Conservation (phyloP, 768 basidiomycete genomes). For the Coprinellus aureogranulatus region DNA sequence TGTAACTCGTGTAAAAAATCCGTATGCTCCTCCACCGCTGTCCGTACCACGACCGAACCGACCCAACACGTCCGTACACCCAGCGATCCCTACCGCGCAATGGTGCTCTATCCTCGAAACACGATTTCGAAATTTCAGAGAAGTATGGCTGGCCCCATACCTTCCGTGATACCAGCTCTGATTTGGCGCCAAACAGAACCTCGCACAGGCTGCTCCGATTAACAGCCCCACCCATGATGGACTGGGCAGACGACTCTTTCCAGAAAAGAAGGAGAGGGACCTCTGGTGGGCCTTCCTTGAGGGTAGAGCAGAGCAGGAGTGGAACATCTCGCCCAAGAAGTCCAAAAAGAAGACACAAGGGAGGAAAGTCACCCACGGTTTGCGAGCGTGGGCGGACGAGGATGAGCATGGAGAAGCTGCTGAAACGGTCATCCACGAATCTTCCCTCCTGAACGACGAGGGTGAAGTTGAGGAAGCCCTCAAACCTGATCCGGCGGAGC, state of each 20-base stretch:
- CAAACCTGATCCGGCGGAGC: conserved; percentile 33
- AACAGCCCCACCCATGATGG: conserved; percentile 35
- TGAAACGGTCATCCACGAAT: conserved; percentile 6
- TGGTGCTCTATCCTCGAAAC: conserved; percentile 61
- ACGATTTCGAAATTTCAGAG: conserved; percentile 65
- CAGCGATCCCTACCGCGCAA: conserved; percentile 57
- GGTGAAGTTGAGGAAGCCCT: conserved; percentile 41
- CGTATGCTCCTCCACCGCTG: conserved; percentile 50
- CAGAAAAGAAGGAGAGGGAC: conserved; percentile 71
- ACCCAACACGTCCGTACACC: conserved; percentile 15
- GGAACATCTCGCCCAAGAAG: conserved; percentile 53
- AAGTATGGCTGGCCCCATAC: conserved; percentile 37
- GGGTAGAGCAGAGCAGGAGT: conserved; percentile 65
- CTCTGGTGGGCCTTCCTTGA: conserved; percentile 78
- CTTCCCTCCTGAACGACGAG: conserved; percentile 29
- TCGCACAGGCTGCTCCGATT: conserved; percentile 57
- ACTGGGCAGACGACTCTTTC: conserved; percentile 42
- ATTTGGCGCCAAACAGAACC: conserved; percentile 47
- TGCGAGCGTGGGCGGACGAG: conserved; percentile 39
- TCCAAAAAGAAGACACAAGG: conserved; percentile 24
- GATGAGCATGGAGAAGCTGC: conserved; percentile 10
- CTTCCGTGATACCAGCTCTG: not conserved
- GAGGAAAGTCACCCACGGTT: conserved; percentile 20
- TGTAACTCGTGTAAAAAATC: conserved; percentile 64
- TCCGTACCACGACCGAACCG: conserved; percentile 6